Evolutionary conservation across 208 protist species (phyloP).

Genomic region (Crithidia expoeki): DNA sequence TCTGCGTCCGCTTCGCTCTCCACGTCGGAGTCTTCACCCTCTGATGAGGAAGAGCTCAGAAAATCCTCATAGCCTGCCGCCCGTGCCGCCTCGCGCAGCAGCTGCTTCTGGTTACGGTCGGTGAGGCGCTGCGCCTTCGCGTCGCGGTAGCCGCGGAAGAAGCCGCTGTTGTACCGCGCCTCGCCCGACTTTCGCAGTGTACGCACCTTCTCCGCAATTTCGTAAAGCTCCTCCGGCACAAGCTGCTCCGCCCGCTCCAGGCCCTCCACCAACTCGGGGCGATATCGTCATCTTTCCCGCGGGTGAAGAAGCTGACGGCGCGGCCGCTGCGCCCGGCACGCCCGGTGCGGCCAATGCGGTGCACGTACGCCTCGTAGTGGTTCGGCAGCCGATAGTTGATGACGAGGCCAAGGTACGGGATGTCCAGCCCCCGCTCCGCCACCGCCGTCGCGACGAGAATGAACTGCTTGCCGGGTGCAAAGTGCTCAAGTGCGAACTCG

Average conservation of each 20-base stretch:
- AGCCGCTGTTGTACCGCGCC: constrained; percentile 62
- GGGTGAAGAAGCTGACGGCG: constrained; percentile 88
- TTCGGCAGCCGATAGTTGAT: constrained; percentile 99
- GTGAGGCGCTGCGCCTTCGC: constrained; percentile 62
- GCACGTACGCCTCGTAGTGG: constrained; percentile 98
- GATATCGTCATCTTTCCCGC: constrained; percentile 81
- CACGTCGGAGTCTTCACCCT: constrained; percentile 48
- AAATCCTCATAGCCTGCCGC: constrained; percentile 80
- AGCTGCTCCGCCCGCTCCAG: constrained; percentile 76
- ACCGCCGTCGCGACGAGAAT: constrained; percentile 92
- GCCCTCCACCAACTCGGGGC: constrained; percentile 81
- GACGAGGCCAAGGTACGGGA: constrained; percentile 98
- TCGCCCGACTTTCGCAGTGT: constrained; percentile 75
- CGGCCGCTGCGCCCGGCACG: constrained; percentile 78
- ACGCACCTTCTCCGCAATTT: constrained; percentile 64
- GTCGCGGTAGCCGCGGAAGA: constrained; percentile 80
- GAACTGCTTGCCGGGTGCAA: constrained; percentile 81
- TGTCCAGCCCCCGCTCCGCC: constrained; percentile 96
- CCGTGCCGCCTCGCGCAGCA: constrained; percentile 61
- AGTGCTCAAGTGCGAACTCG: constrained; percentile 89
- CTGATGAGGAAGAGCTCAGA: constrained; percentile 55
- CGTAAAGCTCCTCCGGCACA: constrained; percentile 84
- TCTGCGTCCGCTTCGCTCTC: constrained; percentile 40
- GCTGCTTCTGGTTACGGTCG: constrained; percentile 66
- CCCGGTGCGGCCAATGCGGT: constrained; percentile 96